Evolutionary conservation across 1,284 basidiomycete genomes (phyloP), one percentile per base, ranked within the genome.

Genomic region (Polyporus tsugae): DNA sequence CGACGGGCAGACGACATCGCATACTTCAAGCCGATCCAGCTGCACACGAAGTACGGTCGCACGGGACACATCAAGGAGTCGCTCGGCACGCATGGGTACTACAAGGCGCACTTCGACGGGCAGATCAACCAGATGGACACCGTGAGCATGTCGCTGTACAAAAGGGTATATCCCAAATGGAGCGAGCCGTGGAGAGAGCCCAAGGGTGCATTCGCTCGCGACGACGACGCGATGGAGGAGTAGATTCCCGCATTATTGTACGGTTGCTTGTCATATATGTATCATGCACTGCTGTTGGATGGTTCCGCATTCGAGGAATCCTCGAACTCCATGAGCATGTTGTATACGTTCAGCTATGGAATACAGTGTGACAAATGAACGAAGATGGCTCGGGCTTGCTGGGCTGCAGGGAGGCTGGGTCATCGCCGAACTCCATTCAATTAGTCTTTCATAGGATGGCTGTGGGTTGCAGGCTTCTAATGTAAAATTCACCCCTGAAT

Each of bases 51-150:
- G 81, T 88, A 93, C 70, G 98, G 98, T 1, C 87, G 95, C 17
- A 89, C 87, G n/a, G 97, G 97, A 0, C 96, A 99, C 79, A 96
- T 97, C 76, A 89, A 87, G 42, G 97, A 97, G 81, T 91, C 95
- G 6, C 87, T 99, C n/a, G 97, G 97, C 61, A 99, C 96, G 33
- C 97, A 99, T 77, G 98, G 97, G 13, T 98, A 99, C 82, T 97
- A 95, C 86, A 99, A 99, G 83, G 96, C 96, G 11, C 90, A 96
- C 78, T 99, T 99, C 80, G 97, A 99, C 77, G 95, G 95, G 1
- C 94, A 94, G 9, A 91, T 99, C 75, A 94, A 89, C 76, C 97
- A 98, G 82, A 98, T 99, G 96, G 96, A 97, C 75, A 96, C 95
- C 6, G 87, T 97, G 60, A 96, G 95, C 78, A 92, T 97, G 94